phyloP scores from a whole-genome alignment of 768 basidiomycete genomes.

The Amanita fuliginea region DNA sequence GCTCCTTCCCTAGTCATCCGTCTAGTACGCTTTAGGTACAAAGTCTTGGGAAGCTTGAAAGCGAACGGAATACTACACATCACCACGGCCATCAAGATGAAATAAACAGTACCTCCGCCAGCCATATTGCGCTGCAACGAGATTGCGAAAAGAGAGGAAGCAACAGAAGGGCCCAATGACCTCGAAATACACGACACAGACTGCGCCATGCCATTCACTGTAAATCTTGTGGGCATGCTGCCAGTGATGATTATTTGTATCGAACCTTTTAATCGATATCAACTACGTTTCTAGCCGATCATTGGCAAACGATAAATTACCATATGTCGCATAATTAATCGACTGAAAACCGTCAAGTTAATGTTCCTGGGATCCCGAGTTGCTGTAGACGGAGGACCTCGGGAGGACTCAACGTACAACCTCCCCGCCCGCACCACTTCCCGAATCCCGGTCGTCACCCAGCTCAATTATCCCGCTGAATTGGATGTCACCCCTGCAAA shows the following conservation, averaged over 20 bases:
- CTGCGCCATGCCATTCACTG: constrained; percentile 2
- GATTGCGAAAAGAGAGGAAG: constrained; percentile 1
- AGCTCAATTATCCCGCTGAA: too few relatives aligned
- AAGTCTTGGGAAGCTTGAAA: not conserved
- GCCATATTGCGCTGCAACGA: not conserved
- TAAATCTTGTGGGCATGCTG: not conserved
- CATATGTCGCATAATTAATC: not conserved
- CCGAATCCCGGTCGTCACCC: too few relatives aligned
- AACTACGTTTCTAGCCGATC: not conserved
- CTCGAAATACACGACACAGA: not conserved
- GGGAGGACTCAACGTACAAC: too few relatives aligned
- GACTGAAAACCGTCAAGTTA: too few relatives aligned
- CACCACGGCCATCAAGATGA: not conserved
- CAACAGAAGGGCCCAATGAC: not conserved
- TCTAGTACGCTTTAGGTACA: not conserved
- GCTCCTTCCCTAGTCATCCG: too few relatives aligned
- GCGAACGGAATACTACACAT: not conserved
- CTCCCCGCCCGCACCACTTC: too few relatives aligned
- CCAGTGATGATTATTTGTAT: not conserved
- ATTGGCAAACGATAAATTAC: not conserved
- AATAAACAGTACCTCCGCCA: constrained; percentile 4
- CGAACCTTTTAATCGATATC: too few relatives aligned
- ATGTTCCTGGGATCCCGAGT: too few relatives aligned
- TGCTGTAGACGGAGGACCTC: too few relatives aligned
- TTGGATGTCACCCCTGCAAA: constrained; percentile 47